phyloP scores from a whole-genome alignment of 2,329 filamentous ascomycete genomes.

The Epichloe elymi region DNA sequence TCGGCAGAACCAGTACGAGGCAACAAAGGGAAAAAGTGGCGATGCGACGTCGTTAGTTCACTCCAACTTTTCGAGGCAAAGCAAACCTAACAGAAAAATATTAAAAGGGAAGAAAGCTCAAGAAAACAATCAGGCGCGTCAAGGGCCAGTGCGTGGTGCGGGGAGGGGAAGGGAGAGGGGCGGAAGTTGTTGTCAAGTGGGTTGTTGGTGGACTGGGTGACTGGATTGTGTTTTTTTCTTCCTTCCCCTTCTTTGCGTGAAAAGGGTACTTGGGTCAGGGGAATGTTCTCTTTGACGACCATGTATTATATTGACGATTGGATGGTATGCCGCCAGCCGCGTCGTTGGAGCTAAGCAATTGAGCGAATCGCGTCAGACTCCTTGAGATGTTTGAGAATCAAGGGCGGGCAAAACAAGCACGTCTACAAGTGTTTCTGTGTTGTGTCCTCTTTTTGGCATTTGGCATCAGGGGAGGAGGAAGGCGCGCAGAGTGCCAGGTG shows the following conservation, averaged over 20 bases:
- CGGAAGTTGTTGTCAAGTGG: constrained; percentile 4
- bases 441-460: no score
- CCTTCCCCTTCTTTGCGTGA: background rate
- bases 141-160: constrained; percentile 7
- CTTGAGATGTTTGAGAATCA: background rate
- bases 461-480: background rate
- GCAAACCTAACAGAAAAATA: background rate
- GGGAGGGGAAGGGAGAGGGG: constrained; percentile 5
- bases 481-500: background rate
- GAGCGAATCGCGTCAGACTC: background rate
- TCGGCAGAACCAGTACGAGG: background rate
- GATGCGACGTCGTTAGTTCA: background rate
- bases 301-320: background rate
- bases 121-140: constrained; percentile 5
- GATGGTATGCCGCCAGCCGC: background rate
- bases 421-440: no score
- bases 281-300: background rate
- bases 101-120: constrained; percentile 1
- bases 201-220: background rate
- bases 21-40: background rate
- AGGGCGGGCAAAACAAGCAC: background rate
- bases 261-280: background rate
- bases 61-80: background rate
- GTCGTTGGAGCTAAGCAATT: background rate
- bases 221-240: background rate